Percentiles rank a stretch among this genome's conserved stretches.
Evolutionary conservation across 768 basidiomycete species (phyloP).

Genomic region (Kwoniella dendrophila): DNA sequence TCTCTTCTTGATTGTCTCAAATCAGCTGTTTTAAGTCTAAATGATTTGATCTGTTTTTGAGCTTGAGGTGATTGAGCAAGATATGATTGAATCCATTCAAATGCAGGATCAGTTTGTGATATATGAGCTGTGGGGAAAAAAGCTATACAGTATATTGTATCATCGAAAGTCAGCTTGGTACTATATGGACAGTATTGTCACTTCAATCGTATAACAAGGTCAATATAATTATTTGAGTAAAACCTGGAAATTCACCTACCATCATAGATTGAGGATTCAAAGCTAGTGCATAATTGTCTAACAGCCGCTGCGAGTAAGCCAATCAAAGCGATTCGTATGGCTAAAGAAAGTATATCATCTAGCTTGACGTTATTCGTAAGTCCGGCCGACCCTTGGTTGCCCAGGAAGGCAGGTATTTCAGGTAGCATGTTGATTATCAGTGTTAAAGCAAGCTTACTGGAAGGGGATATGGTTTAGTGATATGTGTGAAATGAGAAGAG

Average conservation of each 20-base stretch:
- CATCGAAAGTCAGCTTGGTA: neutral
- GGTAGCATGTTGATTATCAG: no score
- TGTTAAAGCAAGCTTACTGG: no score
- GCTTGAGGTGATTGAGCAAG: constrained; percentile 34
- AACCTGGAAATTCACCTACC: constrained; percentile 2
- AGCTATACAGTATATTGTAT: neutral
- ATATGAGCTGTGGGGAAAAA: constrained; percentile 41
- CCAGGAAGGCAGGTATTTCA: no score
- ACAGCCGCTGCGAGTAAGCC: constrained; percentile 7
- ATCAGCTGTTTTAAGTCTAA: constrained; percentile 31
- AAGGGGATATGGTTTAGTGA: no score
- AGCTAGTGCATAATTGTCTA: neutral
- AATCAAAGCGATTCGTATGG: constrained; percentile 7
- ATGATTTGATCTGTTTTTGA: constrained; percentile 33
- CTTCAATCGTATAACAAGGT: neutral
- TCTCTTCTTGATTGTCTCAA: constrained; percentile 18
- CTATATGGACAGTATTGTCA: neutral
- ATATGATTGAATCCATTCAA: constrained; percentile 36
- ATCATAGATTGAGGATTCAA: neutral
- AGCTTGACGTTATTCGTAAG: neutral
- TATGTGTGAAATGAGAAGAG: no score
- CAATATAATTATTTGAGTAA: no score
- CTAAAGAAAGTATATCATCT: constrained; percentile 8
- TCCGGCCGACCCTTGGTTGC: no score
- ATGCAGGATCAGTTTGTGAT: constrained; percentile 26